These are phyloP conservation scores for Diaporthe sp. DNA, from an alignment of 2,329 filamentous ascomycete species.

Conservation along the genomic window DNA sequence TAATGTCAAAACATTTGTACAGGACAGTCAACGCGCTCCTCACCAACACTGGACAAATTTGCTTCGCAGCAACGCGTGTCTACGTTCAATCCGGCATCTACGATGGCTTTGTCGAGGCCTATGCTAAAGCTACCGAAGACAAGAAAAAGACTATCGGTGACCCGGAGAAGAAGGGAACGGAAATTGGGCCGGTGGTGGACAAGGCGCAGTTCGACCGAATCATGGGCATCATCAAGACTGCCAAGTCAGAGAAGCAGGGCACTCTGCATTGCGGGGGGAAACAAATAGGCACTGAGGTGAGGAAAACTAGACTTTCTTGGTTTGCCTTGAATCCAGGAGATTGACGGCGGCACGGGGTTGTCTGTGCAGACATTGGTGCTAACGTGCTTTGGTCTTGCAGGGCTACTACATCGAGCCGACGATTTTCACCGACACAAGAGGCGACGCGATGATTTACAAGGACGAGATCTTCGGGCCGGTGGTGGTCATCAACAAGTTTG, in stretches of 20 bases:
- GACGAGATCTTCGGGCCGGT: not conserved
- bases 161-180: not conserved
- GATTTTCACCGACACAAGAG: not conserved
- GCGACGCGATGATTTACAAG: not conserved
- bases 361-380: not conserved
- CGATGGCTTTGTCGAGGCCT: not conserved
- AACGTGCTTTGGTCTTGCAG: not conserved
- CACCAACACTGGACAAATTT: not conserved
- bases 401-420: not conserved
- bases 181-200: not conserved
- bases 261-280: not conserved
- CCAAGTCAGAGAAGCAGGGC: not conserved
- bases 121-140: not conserved
- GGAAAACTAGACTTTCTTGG: not conserved
- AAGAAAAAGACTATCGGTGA: not conserved
- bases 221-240: not conserved
- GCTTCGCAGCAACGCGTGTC: not conserved
- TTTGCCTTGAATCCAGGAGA: not conserved
- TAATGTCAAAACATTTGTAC: not conserved
- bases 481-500: not conserved
- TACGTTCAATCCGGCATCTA: not conserved
- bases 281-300: not conserved
- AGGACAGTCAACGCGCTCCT: not conserved
- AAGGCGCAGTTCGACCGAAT: not conserved
- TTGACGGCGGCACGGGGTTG: not conserved